Percentiles rank a stretch among this genome's conserved stretches.
Conservation (phyloP, 192 early-diverging fungal genomes). For the Coemansia guatemalensis region DNA sequence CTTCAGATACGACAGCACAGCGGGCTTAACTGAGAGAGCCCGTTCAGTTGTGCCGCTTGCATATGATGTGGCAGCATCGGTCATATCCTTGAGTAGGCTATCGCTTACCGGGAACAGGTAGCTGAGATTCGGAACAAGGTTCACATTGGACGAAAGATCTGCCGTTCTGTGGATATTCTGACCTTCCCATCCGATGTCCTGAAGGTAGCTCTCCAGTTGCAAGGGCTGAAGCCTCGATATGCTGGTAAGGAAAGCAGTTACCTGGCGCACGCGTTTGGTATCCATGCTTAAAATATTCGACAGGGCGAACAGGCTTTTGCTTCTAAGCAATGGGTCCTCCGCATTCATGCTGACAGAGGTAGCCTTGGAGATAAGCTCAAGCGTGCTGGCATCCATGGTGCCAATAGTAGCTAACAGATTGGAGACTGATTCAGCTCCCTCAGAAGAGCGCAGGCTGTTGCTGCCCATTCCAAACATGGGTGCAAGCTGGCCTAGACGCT, state of each 20-base stretch:
- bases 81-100: slow-evolving; percentile 10
- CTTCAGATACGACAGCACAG: slow-evolving; percentile 15
- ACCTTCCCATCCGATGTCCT: slow-evolving; percentile 27
- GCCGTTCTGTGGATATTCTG: not conserved
- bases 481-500: slow-evolving; percentile 10
- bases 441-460: slow-evolving; percentile 6
- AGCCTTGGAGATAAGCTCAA: slow-evolving; percentile 8
- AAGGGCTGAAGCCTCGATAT: slow-evolving; percentile 4
- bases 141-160: not conserved
- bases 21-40: not conserved
- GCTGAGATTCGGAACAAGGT: slow-evolving; percentile 28
- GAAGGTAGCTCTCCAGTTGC: slow-evolving; percentile 14
- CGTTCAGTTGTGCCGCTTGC: not conserved
- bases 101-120: slow-evolving; percentile 31
- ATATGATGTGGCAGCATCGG: slow-evolving; percentile 9
- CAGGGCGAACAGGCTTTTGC: slow-evolving; percentile 19
- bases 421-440: slow-evolving; percentile 10
- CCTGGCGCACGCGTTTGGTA: slow-evolving; percentile 9
- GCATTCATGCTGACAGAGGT: not conserved
- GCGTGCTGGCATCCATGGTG: slow-evolving; percentile 9
- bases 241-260: slow-evolving; percentile 17
- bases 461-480: slow-evolving; percentile 32
- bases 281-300: slow-evolving; percentile 18
- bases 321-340: slow-evolving; percentile 14
- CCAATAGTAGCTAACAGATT: slow-evolving; percentile 13